These are phyloP conservation scores for Vigna angularis DNA, from an alignment of 306 rosid species.

Conservation along the genomic window DNA sequence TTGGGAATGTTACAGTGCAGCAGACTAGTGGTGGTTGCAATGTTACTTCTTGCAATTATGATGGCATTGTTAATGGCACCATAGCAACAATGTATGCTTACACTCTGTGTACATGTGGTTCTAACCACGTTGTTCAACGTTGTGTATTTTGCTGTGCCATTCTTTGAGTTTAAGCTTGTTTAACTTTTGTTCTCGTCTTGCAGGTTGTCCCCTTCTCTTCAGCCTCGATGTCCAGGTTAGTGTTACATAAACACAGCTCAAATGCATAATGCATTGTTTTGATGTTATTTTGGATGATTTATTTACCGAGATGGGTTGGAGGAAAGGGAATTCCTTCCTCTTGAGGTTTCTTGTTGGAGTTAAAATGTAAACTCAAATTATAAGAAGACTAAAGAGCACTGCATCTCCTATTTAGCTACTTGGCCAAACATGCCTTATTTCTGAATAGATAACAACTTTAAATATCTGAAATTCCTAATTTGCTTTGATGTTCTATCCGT, in stretches of 20 bases:
- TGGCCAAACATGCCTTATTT: too few species aligned
- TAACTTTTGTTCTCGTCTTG: slow-evolving; percentile 18
- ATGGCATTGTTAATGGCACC: slow-evolving; percentile 84
- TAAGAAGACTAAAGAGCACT: not conserved
- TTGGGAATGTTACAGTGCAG: slow-evolving; percentile 81
- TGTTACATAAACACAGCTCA: not conserved
- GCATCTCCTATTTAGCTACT: too few species aligned
- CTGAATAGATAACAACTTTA: not conserved
- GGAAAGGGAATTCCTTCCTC: not conserved
- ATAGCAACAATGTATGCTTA: slow-evolving; percentile 71
- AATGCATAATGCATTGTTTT: slow-evolving; percentile 34
- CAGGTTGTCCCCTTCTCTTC: slow-evolving; percentile 85
- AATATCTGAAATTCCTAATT: slow-evolving; percentile 2
- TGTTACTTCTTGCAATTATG: slow-evolving; percentile 83
- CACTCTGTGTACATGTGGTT: slow-evolving; percentile 4
- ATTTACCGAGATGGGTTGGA: not conserved
- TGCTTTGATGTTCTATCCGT: not conserved
- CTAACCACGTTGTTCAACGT: slow-evolving; percentile 12
- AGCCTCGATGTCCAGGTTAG: slow-evolving; percentile 97
- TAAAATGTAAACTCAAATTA: not conserved
- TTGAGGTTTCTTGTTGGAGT: not conserved
- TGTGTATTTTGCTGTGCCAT: not conserved
- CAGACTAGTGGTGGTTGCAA: slow-evolving; percentile 91
- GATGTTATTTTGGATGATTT: slow-evolving; percentile 15
- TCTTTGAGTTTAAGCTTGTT: slow-evolving; percentile 34